Evolutionary conservation across 2,329 filamentous ascomycete genomes (phyloP).

Genomic region (Sporothrix luriei): DNA sequence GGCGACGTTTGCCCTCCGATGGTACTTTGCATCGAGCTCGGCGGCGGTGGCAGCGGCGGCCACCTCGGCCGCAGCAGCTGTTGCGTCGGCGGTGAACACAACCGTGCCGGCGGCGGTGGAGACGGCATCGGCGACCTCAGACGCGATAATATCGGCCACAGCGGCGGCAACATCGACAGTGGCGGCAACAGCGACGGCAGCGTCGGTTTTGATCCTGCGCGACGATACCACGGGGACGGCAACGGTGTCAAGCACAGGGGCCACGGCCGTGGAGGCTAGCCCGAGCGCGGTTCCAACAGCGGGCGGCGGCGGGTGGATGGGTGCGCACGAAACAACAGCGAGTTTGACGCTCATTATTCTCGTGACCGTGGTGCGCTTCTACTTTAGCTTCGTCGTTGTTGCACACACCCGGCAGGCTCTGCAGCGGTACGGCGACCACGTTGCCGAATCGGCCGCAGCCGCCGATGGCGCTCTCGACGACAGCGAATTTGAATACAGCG

Average conservation of each 20-base stretch:
- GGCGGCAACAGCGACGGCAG: background rate
- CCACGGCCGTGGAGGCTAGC: conserved; percentile 16
- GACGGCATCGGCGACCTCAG: background rate
- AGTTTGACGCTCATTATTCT: conserved; percentile 75
- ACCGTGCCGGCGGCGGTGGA: conserved; percentile 17
- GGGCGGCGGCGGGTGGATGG: conserved; percentile 36
- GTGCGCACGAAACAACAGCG: conserved; percentile 64
- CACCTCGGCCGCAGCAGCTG: background rate
- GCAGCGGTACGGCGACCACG: conserved; percentile 63
- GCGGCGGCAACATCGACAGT: conserved; percentile 17
- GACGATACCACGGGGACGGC: conserved; percentile 6
- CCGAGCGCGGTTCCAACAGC: conserved; percentile 27
- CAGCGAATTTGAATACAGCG: conserved; percentile 45
- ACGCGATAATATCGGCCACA: background rate
- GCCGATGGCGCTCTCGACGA: conserved; percentile 50
- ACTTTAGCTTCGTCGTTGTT: conserved; percentile 82
- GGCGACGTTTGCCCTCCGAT: conserved; percentile 75
- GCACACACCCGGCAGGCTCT: conserved; percentile 78
- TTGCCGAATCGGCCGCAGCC: conserved; percentile 26
- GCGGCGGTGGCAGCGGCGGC: conserved; percentile 23
- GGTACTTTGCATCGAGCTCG: conserved; percentile 63
- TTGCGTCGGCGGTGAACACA: background rate
- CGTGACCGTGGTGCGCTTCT: conserved; percentile 75
- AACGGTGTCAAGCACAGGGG: background rate
- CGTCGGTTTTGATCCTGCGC: background rate